These are phyloP conservation scores for Corchorus capsularis DNA, from an alignment of 345 rosid species.

Conservation along the genomic window DNA sequence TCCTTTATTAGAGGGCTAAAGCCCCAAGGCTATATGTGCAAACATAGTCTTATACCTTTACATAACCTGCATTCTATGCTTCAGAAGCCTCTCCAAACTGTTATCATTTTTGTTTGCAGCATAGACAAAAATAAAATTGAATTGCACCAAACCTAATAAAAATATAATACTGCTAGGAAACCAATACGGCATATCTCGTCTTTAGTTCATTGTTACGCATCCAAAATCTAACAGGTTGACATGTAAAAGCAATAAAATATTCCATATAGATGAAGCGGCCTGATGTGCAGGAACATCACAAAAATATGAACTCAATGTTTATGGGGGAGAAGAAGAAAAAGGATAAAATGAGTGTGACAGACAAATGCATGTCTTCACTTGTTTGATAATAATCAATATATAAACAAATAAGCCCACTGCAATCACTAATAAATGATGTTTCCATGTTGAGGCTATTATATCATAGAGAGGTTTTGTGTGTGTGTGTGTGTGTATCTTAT, in stretches of 20 bases:
- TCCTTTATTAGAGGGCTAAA: not conserved
- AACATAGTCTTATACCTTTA: not conserved
- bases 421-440: not conserved
- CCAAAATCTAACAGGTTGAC: not conserved
- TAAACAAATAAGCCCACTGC: not conserved
- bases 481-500: too few species aligned
- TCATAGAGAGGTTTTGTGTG: not conserved
- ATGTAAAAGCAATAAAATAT: not conserved
- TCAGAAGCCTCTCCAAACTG: not conserved
- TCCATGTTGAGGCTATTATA: not conserved
- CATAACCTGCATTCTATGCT: not conserved
- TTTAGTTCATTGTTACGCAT: not conserved
- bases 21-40: not conserved
- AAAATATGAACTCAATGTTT: not conserved
- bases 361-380: not conserved
- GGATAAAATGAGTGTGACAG: not conserved
- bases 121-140: not conserved
- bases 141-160: not conserved
- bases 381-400: not conserved
- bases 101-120: not conserved
- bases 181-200: not conserved
- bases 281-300: not conserved
- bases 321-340: not conserved
- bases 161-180: not conserved
- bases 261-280: not conserved